phyloP scores from a whole-genome alignment of 495 filamentous ascomycete genomes.

The Lepraria neglecta region DNA sequence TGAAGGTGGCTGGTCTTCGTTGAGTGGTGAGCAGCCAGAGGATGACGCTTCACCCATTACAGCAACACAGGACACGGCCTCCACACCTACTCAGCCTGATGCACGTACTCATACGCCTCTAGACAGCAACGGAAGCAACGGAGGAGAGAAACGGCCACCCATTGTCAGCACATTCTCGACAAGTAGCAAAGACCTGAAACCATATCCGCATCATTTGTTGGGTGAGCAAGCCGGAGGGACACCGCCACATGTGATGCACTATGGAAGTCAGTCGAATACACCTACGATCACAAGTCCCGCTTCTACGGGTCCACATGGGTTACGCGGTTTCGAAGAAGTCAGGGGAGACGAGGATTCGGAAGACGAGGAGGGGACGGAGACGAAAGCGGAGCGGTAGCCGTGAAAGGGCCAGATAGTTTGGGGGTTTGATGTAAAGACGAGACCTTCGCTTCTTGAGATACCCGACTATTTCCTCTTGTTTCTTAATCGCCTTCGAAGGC shows the following conservation, averaged over 20 bases:
- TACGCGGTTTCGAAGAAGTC: slow-evolving; percentile 14
- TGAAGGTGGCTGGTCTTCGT: slow-evolving; percentile 55
- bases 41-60: slow-evolving; percentile 22
- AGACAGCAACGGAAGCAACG: slow-evolving; percentile 33
- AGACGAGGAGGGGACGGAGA: slow-evolving; percentile 8
- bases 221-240: slow-evolving; percentile 52
- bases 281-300: slow-evolving; percentile 38
- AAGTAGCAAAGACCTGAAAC: slow-evolving; percentile 65
- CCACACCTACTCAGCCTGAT: slow-evolving; percentile 50
- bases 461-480: slow-evolving; percentile 20
- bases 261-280: slow-evolving; percentile 56
- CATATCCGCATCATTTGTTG: slow-evolving; percentile 59
- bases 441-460: slow-evolving; percentile 22
- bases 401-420: not conserved
- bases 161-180: slow-evolving; percentile 70
- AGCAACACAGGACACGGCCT: slow-evolving; percentile 28
- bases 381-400: slow-evolving; percentile 2
- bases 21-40: slow-evolving; percentile 34
- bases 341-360: slow-evolving; percentile 3
- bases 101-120: slow-evolving; percentile 40
- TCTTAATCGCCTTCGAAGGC: slow-evolving; percentile 7
- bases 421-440: not conserved
- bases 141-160: slow-evolving; percentile 51
- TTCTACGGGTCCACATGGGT: slow-evolving; percentile 10
- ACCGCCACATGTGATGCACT: slow-evolving; percentile 57